These are phyloP conservation scores for Nannochloris sp. DNA, from an alignment of 139 green algal genomes.

Conservation along the genomic window DNA sequence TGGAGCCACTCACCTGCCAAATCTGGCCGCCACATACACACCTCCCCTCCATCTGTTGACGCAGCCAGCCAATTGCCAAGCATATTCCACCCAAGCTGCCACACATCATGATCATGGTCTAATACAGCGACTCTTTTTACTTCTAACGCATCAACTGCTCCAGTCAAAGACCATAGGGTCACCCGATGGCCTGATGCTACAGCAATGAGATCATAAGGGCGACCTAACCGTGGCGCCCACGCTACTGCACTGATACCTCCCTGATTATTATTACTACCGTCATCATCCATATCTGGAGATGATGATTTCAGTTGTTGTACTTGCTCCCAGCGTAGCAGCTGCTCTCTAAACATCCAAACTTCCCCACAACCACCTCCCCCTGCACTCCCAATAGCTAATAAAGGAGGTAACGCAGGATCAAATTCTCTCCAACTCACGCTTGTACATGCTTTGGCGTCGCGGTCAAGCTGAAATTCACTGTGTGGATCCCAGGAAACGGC, in stretches of 20 bases:
- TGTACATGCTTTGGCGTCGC: not conserved
- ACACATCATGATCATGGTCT: conserved; percentile 14
- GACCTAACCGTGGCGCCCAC: conserved; percentile 21
- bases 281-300: not conserved
- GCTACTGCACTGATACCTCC: conserved; percentile 6
- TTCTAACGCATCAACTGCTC: conserved; percentile 12
- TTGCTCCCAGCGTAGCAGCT: conserved; percentile 20
- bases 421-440: conserved; percentile 2
- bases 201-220: conserved; percentile 17
- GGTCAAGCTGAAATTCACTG: conserved; percentile 2
- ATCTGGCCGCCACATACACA: conserved; percentile 34
- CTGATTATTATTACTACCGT: not conserved
- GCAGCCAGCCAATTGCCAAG: conserved; percentile 36
- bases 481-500: conserved; percentile 21
- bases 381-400: conserved; percentile 17
- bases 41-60: conserved; percentile 16
- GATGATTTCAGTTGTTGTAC: too few species aligned
- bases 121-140: conserved; percentile 16
- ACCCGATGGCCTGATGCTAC: conserved; percentile 11
- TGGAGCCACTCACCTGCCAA: conserved; percentile 30
- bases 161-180: conserved; percentile 13
- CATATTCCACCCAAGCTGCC: conserved; percentile 28
- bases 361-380: not conserved
- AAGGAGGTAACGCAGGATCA: conserved; percentile 4
- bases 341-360: conserved; percentile 16